Percentiles rank a stretch among this genome's conserved stretches.
These are phyloP conservation scores for Botrytis hyacinthi DNA, from an alignment of 2,329 filamentous ascomycete genomes.

Conservation along the genomic window DNA sequence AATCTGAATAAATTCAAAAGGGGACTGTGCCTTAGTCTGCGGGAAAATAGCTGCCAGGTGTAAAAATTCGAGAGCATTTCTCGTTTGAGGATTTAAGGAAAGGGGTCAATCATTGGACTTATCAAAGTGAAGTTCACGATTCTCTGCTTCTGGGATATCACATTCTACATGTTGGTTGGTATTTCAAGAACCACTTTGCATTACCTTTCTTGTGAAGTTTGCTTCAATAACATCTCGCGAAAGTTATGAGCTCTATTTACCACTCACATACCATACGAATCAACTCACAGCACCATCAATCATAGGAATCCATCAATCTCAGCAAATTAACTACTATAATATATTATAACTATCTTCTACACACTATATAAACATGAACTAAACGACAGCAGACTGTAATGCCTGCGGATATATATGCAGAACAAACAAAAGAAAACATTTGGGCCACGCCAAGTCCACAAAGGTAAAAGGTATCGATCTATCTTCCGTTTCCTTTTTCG, in stretches of 20 bases:
- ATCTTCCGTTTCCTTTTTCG: background rate
- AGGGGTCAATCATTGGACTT: background rate
- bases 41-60: background rate
- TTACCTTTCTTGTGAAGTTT: background rate
- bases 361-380: background rate
- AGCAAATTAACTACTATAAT: background rate
- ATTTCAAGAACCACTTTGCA: background rate
- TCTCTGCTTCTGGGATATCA: background rate
- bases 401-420: background rate
- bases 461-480: slow-evolving; percentile 2
- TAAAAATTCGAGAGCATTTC: background rate
- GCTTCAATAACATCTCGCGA: background rate
- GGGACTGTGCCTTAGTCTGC: background rate
- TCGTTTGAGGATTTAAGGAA: background rate
- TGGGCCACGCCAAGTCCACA: background rate
- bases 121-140: background rate
- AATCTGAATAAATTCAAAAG: background rate
- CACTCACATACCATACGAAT: background rate
- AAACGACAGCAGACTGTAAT: background rate
- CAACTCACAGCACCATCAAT: background rate
- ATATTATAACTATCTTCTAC: background rate
- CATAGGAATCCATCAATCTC: background rate
- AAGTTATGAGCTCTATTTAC: background rate
- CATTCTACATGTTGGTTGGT: background rate
- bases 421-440: background rate